A percentile compares a stretch with the other conserved stretches of the same genome.
phyloP scores from a whole-genome alignment of 352 stramenopile species.

The Globisporangium emineosum region DNA sequence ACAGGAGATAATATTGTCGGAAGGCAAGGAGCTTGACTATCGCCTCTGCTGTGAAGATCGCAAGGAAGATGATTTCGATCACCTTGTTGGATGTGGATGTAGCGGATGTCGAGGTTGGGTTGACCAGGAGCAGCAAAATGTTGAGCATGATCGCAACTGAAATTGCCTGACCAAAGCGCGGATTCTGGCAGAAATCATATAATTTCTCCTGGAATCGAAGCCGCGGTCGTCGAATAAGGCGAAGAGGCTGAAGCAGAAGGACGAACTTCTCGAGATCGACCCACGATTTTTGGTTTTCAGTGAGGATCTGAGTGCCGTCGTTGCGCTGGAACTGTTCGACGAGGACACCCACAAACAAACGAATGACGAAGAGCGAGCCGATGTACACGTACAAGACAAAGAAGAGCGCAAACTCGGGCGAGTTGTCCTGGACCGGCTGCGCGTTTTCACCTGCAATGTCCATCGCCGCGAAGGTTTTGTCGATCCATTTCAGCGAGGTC shows the following conservation, averaged over 20 bases:
- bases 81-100: constrained; percentile 37
- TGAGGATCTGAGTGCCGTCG: constrained; percentile 79
- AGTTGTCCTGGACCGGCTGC: constrained; percentile 51
- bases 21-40: constrained; percentile 56
- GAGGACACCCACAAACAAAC: constrained; percentile 74
- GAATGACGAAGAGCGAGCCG: constrained; percentile 74
- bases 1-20: constrained; percentile 64
- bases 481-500: constrained; percentile 79
- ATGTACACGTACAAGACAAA: constrained; percentile 79
- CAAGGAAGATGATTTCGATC: constrained; percentile 73
- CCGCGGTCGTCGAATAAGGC: constrained; percentile 45
- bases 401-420: constrained; percentile 50
- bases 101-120: constrained; percentile 30
- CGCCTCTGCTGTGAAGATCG: constrained; percentile 53
- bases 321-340: constrained; percentile 85
- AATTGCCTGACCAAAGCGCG: constrained; percentile 48
- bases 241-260: constrained; percentile 59
- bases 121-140: constrained; percentile 61
- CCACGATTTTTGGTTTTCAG: constrained; percentile 74
- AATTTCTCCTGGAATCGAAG: constrained; percentile 27
- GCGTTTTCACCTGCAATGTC: constrained; percentile 46
- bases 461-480: constrained; percentile 76
- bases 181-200: constrained; percentile 60
- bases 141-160: constrained; percentile 73
- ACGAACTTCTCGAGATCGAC: constrained; percentile 82